A percentile compares a stretch with the other conserved stretches of the same genome.
Evolutionary conservation across 176 grass and related monocot species (phyloP).

Genomic region (Aegilops speltoides): DNA sequence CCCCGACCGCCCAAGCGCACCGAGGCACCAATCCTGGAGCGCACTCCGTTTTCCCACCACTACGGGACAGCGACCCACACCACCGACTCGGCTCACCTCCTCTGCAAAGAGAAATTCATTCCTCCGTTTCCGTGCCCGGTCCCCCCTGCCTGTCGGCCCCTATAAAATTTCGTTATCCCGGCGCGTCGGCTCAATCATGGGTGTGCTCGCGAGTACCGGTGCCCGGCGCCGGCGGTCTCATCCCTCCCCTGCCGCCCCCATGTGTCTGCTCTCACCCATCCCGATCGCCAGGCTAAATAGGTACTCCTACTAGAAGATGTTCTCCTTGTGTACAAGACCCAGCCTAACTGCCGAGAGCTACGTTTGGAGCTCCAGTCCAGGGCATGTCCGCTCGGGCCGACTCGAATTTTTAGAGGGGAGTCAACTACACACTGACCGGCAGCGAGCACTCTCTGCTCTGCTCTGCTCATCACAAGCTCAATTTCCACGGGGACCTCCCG

Average conservation of each 20-base stretch:
- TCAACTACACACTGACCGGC: not conserved
- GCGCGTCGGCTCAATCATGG: not conserved
- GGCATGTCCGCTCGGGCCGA: not conserved
- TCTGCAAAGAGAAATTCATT: not conserved
- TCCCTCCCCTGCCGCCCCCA: not conserved
- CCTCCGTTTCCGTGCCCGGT: not conserved
- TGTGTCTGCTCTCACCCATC: not conserved
- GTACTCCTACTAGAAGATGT: too few relatives aligned
- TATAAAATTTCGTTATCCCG: not conserved
- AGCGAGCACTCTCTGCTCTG: not conserved
- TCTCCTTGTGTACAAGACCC: too few relatives aligned
- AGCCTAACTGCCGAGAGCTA: too few relatives aligned
- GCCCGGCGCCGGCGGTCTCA: not conserved
- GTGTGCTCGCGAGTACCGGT: not conserved
- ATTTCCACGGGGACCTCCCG: not conserved
- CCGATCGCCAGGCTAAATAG: too few relatives aligned
- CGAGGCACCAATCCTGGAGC: not conserved
- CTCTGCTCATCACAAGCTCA: not conserved
- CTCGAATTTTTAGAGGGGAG: not conserved
- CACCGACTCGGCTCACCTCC: not conserved
- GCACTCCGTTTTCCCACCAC: not conserved
- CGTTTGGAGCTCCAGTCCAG: not conserved
- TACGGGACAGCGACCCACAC: not conserved
- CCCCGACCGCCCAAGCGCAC: conserved; percentile 21
- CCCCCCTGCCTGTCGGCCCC: not conserved